Conservation (phyloP, 2,329 filamentous ascomycete species). For the Diaporthe sp. region DNA sequence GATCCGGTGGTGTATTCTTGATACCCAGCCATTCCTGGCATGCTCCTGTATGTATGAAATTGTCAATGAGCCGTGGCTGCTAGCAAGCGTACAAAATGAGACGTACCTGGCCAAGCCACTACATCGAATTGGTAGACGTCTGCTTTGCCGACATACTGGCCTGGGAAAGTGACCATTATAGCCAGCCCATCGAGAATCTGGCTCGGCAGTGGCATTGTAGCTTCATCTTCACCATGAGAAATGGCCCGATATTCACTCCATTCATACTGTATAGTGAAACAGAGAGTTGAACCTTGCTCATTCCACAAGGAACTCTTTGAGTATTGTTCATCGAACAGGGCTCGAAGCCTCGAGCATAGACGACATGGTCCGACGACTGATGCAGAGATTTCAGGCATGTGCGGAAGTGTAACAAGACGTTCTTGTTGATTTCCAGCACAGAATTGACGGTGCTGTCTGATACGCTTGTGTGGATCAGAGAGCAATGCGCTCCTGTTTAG, state of each 20-base stretch:
- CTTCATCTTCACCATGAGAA: neutral
- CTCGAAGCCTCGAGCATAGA: neutral
- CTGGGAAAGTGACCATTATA: neutral
- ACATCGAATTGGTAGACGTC: neutral
- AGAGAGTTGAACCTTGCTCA: neutral
- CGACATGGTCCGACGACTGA: neutral
- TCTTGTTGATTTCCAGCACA: neutral
- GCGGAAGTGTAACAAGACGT: neutral
- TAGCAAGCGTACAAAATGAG: too few relatives aligned
- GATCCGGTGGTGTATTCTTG: neutral
- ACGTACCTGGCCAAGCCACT: too few relatives aligned
- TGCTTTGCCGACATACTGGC: rapidly evolving
- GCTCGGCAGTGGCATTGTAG: neutral
- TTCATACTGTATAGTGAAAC: neutral
- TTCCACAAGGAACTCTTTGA: too few relatives aligned
- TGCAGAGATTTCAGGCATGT: neutral
- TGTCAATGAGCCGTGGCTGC: neutral
- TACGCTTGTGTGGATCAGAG: too few relatives aligned
- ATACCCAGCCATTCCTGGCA: neutral
- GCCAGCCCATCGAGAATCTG: neutral
- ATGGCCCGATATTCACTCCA: neutral
- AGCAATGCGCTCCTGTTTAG: too few relatives aligned
- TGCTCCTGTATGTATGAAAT: neutral
- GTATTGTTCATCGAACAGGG: too few relatives aligned
- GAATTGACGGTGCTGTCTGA: too few relatives aligned